phyloP scores from a whole-genome alignment of 2,329 filamentous ascomycete species.

The Thielaviopsis populi region DNA sequence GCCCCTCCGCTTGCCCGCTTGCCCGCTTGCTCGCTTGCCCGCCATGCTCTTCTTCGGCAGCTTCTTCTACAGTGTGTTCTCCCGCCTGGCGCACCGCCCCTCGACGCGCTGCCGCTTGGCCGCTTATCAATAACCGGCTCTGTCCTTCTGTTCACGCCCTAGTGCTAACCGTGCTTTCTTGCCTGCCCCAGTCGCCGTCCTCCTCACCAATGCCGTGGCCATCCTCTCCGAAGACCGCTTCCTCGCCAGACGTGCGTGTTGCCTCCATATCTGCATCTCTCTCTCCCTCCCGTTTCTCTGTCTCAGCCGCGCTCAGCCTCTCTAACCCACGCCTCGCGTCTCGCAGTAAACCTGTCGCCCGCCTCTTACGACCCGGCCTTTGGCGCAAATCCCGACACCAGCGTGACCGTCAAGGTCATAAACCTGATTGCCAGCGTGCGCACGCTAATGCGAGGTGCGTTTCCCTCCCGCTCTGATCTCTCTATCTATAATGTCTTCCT shows the following conservation, averaged over 20 bases:
- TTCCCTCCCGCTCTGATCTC: slow-evolving; percentile 1
- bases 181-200: slow-evolving; percentile 45
- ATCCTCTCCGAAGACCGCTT: slow-evolving; percentile 92
- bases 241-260: slow-evolving; percentile 47
- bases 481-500: too few species aligned
- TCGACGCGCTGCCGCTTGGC: neutral
- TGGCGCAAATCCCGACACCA: slow-evolving; percentile 55
- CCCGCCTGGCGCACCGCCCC: slow-evolving; percentile 2
- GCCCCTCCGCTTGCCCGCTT: neutral
- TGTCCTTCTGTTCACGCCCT: neutral
- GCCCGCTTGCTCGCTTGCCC: slow-evolving; percentile 15
- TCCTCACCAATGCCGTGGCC: slow-evolving; percentile 86
- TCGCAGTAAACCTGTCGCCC: slow-evolving; percentile 57
- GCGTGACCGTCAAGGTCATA: slow-evolving; percentile 73
- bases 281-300: neutral
- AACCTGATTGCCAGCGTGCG: slow-evolving; percentile 82
- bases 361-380: slow-evolving; percentile 61
- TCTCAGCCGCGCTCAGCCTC: neutral
- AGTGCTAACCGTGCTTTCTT: neutral
- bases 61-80: slow-evolving; percentile 45
- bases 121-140: neutral
- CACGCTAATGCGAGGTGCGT: slow-evolving; percentile 76
- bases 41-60: slow-evolving; percentile 55
- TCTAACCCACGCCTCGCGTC: slow-evolving; percentile 15
- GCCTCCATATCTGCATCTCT: neutral